These are phyloP conservation scores for Moesziomyces sp. DNA, from an alignment of 1,284 basidiomycete species.

Conservation along the genomic window DNA sequence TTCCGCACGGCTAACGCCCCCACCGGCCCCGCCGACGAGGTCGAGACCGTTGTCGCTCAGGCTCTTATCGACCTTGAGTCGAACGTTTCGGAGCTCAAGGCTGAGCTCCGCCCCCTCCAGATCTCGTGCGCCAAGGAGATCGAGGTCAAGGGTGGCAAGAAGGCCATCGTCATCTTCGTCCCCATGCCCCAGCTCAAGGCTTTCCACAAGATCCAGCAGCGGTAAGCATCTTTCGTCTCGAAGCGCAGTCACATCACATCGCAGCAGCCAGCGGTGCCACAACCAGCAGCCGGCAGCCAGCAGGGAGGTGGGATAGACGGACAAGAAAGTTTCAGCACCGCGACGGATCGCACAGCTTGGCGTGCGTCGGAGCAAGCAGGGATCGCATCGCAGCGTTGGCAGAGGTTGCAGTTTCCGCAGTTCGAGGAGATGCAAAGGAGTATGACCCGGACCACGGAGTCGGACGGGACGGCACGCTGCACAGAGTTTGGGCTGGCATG, in stretches of 20 bases:
- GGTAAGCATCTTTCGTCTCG: slow-evolving; percentile 74
- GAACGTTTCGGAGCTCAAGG: slow-evolving; percentile 97
- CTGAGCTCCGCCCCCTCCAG: slow-evolving; percentile 91
- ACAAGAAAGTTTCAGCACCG: not conserved
- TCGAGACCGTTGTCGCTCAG: slow-evolving; percentile 91
- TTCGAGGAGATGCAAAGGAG: too few species aligned
- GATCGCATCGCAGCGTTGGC: too few species aligned
- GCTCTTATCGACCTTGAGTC: slow-evolving; percentile 97
- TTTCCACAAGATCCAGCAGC: slow-evolving; percentile 97
- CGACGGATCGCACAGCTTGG: too few species aligned
- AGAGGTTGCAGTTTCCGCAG: too few species aligned
- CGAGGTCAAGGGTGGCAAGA: slow-evolving; percentile 95
- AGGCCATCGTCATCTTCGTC: slow-evolving; percentile 98
- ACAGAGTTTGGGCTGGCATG: not conserved
- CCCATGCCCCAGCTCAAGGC: slow-evolving; percentile 98
- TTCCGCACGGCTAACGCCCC: slow-evolving; percentile 93
- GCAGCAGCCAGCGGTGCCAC: not conserved
- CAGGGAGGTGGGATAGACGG: not conserved
- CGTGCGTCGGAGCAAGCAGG: too few species aligned
- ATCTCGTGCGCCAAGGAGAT: slow-evolving; percentile 98
- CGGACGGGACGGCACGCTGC: too few species aligned
- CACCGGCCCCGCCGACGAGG: slow-evolving; percentile 86
- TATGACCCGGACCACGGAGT: too few species aligned
- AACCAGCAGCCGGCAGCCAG: not conserved
- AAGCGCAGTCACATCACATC: slow-evolving; percentile 12